Base-by-base conservation (phyloP, 2,329 filamentous ascomycete genomes). In the Aspergillus sp. region DNA sequence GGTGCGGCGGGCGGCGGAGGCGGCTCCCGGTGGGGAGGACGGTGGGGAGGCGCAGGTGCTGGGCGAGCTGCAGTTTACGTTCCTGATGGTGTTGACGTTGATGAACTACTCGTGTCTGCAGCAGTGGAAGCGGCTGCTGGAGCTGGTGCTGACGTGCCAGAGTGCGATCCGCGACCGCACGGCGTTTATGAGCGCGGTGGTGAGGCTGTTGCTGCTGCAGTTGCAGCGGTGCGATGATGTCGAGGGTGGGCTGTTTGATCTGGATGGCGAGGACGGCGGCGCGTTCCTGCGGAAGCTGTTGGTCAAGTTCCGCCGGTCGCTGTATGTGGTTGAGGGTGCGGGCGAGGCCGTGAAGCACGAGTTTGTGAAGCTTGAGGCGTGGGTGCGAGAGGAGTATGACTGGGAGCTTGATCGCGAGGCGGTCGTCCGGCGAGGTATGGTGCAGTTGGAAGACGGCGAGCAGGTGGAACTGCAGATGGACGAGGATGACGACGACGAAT, bases 21-120 rank as follows among this genome's bases (percentile, higher is more conserved):
- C 68, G 47, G 65, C 14, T 10, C 10, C 38, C 10, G 38, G 38
- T 17, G 38, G 8, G 1, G 14, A n/a, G n/a, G 38, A 74, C 11
- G 51, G 55, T 3, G 69, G 71, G 9, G 73, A 76, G 54, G 49
- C 53, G 6, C 67, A 76, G 40, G 48, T 79, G 2, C 64, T 86
- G 13, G 84, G 82, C 14, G 84, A 86, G 60, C 61, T 86, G 50
- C 82, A 86, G 58, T 83, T 86, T 60, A 77, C 76, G 30, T 86
- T 86, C 59, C 66, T 86, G 9, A 85, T 83, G 79, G 75, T 83
- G 2, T 62, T 86, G 53, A 84, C 82, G 4, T 71, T 86, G 56
- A 84, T 84, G 72, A 87, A 86, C 63, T 85, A 81, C 63, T 85
- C 82, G 2, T 86, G 83, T 60, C 69, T 86, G 3, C 82, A 86